Evolutionary conservation across 2,329 filamentous ascomycete species (phyloP), one percentile per base, ranked within the genome.

Genomic region (Hymenoscyphus albidus): DNA sequence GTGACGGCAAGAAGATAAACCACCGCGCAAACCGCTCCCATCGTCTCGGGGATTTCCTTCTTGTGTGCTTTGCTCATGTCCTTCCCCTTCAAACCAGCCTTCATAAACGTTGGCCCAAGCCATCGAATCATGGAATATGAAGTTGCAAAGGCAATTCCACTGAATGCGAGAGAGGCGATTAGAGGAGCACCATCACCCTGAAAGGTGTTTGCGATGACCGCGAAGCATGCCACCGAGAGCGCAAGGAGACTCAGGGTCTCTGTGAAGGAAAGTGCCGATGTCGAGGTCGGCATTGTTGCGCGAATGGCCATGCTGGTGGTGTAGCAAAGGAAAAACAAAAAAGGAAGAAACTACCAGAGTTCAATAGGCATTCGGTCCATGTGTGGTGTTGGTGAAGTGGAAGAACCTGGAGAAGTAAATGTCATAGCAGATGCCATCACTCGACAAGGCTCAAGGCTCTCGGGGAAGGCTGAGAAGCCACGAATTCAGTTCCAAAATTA

Each of bases 11-110:
- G 83, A 55, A 99, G 83, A 78, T 98, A 98, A 32, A 98, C 93
- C 70, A 95, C 86, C 9, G 94, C 95, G 75, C 92, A 96, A 32
- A 99, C 85, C 64, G 92, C 92, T 38, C 95, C 95, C 93, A 99
- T 97, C 70, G 91, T 94, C 78, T 99, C 95, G 27, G 95, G 95
- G 72, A 97, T 89, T 77, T 95, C 92, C 65, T 83, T 83, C 70
- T 86, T 86, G 72, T 87, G 85, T 65, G 84, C 79, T 77, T 93
- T 99, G 75, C 90, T 89, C 82, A 97, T 83, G 77, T 99, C 95
- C 73, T 86, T 90, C 63, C 95, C 95, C 76, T 93, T 95, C 75
- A 97, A 85, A 16, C 94, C 95, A 44, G 91, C 91, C 71, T 85
- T 88, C 76, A 97, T 88, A 76, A 99, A 98, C 1, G 90, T 89